Percentiles rank a stretch among this genome's conserved stretches.
These are phyloP conservation scores for Cladosporium oxysporum DNA, from an alignment of 2,329 filamentous ascomycete species.

Conservation along the genomic window DNA sequence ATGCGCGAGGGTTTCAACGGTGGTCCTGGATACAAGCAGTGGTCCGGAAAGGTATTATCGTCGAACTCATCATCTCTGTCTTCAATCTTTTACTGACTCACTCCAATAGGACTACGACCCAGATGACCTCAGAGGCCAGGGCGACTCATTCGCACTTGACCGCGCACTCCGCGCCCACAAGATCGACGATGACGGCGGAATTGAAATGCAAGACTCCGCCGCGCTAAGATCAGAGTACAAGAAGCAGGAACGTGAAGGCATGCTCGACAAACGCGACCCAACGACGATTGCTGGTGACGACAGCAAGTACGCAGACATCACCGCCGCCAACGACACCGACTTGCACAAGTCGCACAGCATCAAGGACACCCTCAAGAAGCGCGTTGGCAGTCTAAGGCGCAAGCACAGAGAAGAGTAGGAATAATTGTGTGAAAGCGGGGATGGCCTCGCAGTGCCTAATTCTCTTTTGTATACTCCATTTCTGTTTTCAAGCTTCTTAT, in stretches of 20 bases:
- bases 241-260: conserved; percentile 32
- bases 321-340: conserved; percentile 33
- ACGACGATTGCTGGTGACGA: conserved; percentile 38
- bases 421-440: background rate
- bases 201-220: conserved; percentile 47
- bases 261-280: conserved; percentile 34
- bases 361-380: conserved; percentile 47
- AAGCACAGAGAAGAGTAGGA: conserved; percentile 30
- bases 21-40: conserved; percentile 78
- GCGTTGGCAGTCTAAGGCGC: conserved; percentile 49
- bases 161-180: conserved; percentile 65
- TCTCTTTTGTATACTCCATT: background rate
- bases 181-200: conserved; percentile 41
- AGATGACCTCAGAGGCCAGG: conserved; percentile 79
- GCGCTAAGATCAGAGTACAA: conserved; percentile 41
- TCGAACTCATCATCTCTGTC: conserved; percentile 24
- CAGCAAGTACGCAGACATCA: conserved; percentile 35
- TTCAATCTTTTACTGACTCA: conserved; percentile 9
- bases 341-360: conserved; percentile 39
- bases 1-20: conserved; percentile 70
- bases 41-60: conserved; percentile 66
- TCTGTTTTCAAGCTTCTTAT: background rate
- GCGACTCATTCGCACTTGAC: conserved; percentile 74
- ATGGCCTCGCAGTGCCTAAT: background rate
- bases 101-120: conserved; percentile 61